Percentiles rank a stretch among this genome's conserved stretches.
phyloP scores from a whole-genome alignment of 495 filamentous ascomycete genomes.

The Thozetella sp. region DNA sequence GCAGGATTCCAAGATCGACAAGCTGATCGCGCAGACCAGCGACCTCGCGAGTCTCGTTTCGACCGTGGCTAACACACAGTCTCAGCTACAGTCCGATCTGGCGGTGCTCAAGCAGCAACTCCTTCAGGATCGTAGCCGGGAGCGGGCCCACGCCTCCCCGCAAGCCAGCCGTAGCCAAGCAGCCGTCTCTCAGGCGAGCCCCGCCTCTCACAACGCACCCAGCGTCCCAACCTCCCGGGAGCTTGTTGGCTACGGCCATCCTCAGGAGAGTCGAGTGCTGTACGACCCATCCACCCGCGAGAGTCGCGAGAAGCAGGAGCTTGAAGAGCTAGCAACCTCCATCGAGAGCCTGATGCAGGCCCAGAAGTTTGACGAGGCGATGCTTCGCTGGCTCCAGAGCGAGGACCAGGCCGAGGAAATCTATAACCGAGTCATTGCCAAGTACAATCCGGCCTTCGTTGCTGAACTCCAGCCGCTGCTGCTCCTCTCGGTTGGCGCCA shows the following conservation, averaged over 20 bases:
- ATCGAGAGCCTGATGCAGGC: slow-evolving; percentile 67
- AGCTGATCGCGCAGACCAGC: slow-evolving; percentile 73
- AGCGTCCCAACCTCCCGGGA: slow-evolving; percentile 12
- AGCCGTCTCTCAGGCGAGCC: slow-evolving; percentile 16
- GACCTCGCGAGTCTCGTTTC: slow-evolving; percentile 72
- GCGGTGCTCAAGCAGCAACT: slow-evolving; percentile 20
- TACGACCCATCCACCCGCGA: slow-evolving; percentile 34
- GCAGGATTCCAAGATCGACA: slow-evolving; percentile 80
- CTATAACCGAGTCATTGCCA: slow-evolving; percentile 80
- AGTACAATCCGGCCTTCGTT: slow-evolving; percentile 72
- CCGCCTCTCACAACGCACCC: slow-evolving; percentile 18
- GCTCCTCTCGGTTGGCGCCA: slow-evolving; percentile 79
- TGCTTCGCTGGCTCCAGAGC: slow-evolving; percentile 83
- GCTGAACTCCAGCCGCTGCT: slow-evolving; percentile 74
- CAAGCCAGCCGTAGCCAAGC: slow-evolving; percentile 12
- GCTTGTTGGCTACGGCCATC: slow-evolving; percentile 24
- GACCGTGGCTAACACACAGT: slow-evolving; percentile 64
- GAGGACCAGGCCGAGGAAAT: slow-evolving; percentile 69
- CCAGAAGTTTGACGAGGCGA: slow-evolving; percentile 69
- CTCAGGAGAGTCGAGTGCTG: slow-evolving; percentile 29
- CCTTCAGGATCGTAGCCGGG: slow-evolving; percentile 16
- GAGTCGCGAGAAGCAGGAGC: slow-evolving; percentile 50
- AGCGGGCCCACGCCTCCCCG: slow-evolving; percentile 10
- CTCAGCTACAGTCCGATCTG: slow-evolving; percentile 34
- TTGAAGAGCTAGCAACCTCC: slow-evolving; percentile 65